Evolutionary conservation across 2,329 filamentous ascomycete species (phyloP).

Genomic region (Botryotinia narcissicola): DNA sequence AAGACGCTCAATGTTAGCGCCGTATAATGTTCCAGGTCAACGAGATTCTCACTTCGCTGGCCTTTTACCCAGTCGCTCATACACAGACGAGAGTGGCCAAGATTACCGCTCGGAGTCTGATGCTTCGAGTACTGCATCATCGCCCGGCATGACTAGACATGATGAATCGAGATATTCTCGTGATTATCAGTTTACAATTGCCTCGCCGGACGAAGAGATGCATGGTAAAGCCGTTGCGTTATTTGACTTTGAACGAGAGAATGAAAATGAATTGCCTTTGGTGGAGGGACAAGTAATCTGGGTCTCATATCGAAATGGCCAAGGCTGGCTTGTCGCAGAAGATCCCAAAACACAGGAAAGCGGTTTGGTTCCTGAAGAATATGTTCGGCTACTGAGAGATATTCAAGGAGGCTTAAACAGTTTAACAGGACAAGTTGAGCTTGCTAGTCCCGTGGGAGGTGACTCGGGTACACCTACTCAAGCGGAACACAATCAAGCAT

Average conservation of each 20-base stretch:
- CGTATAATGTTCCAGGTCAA: slow-evolving; percentile 47
- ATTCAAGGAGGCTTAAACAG: slow-evolving; percentile 87
- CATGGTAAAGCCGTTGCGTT: slow-evolving; percentile 93
- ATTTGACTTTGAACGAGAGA: slow-evolving; percentile 92
- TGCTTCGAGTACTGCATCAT: slow-evolving; percentile 57
- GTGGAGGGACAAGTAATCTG: slow-evolving; percentile 95
- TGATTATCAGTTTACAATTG: slow-evolving; percentile 93
- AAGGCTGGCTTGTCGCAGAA: slow-evolving; percentile 96
- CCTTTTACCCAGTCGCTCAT: slow-evolving; percentile 41
- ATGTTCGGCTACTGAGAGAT: slow-evolving; percentile 86
- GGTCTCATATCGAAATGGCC: slow-evolving; percentile 92
- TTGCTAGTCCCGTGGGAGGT: slow-evolving; percentile 50
- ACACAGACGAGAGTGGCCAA: slow-evolving; percentile 41
- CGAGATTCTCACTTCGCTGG: slow-evolving; percentile 55
- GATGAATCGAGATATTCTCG: slow-evolving; percentile 81
- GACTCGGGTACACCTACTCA: slow-evolving; percentile 61
- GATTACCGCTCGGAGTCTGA: slow-evolving; percentile 53
- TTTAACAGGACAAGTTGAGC: slow-evolving; percentile 57
- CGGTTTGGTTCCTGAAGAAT: slow-evolving; percentile 93
- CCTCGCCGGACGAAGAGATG: slow-evolving; percentile 94
- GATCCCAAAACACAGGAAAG: slow-evolving; percentile 93
- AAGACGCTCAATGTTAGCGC: slow-evolving; percentile 50
- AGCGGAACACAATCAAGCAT: slow-evolving; percentile 51
- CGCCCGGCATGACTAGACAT: slow-evolving; percentile 55
- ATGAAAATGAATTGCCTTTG: slow-evolving; percentile 91